A percentile compares a stretch with the other conserved stretches of the same genome.
phyloP scores from a whole-genome alignment of 2,329 filamentous ascomycete species.

The Colletotrichum chlorophyti region DNA sequence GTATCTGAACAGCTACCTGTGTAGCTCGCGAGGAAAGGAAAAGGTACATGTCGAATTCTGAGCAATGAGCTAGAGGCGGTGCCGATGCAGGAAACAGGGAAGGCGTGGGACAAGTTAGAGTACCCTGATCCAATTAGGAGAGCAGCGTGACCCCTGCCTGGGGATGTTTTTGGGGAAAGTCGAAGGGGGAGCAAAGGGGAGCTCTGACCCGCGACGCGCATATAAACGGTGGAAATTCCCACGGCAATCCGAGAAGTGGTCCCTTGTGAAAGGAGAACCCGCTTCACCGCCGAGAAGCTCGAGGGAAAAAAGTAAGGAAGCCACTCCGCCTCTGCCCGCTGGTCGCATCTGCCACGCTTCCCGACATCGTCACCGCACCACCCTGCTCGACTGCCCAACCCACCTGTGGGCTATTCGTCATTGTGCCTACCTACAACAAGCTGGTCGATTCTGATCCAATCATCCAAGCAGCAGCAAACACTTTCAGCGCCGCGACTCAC shows the following conservation, averaged over 20 bases:
- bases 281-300: no score
- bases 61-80: constrained; percentile 5
- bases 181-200: constrained; percentile 16
- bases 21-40: constrained; percentile 1
- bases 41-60: constrained; percentile 2
- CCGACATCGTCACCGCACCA: neutral
- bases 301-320: neutral
- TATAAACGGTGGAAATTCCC: constrained; percentile 57
- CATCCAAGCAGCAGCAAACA: no score
- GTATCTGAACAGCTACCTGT: neutral
- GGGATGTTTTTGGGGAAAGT: constrained; percentile 1
- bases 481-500: no score
- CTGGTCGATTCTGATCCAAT: no score
- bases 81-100: constrained; percentile 21
- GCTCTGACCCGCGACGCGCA: constrained; percentile 44
- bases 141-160: constrained; percentile 18
- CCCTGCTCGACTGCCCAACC: neutral
- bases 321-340: constrained; percentile 8
- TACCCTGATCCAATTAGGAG: constrained; percentile 15
- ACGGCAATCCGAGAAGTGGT: constrained; percentile 37
- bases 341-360: constrained; percentile 12
- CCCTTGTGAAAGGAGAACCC: constrained; percentile 20
- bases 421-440: no score
- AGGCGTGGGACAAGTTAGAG: constrained; percentile 13
- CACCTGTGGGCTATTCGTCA: no score